These are phyloP conservation scores for Phyllosticta citriasiana DNA, from an alignment of 2,329 filamentous ascomycete species.

Conservation along the genomic window DNA sequence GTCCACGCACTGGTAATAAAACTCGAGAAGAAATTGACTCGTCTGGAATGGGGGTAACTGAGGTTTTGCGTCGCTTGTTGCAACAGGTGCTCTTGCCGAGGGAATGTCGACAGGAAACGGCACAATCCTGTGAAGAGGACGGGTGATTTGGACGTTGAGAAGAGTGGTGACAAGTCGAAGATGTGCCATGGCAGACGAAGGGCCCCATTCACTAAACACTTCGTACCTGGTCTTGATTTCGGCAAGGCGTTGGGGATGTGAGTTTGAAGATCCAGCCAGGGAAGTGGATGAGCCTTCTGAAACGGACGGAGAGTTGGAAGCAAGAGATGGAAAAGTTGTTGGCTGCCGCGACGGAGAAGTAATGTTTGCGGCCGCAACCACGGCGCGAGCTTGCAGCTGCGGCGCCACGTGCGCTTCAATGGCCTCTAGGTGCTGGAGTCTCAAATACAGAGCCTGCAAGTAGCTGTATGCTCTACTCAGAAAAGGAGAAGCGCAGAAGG, in stretches of 20 bases:
- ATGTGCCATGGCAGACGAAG: slow-evolving; percentile 4
- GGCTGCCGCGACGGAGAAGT: not conserved
- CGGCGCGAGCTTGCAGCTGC: not conserved
- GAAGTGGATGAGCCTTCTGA: not conserved
- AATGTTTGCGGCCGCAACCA: not conserved
- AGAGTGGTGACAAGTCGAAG: slow-evolving; percentile 5
- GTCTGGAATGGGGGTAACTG: slow-evolving; percentile 6
- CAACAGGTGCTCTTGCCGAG: not conserved
- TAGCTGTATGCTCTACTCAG: slow-evolving; percentile 1
- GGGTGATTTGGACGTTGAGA: slow-evolving; percentile 6
- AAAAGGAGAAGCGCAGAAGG: not conserved
- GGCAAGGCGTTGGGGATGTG: not conserved
- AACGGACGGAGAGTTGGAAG: not conserved
- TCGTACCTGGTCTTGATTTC: not conserved
- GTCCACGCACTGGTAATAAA: slow-evolving; percentile 10
- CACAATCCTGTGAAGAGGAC: slow-evolving; percentile 4
- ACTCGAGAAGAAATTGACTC: slow-evolving; percentile 1
- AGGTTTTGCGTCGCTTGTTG: not conserved
- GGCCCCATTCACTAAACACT: slow-evolving; percentile 5
- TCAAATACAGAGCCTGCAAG: slow-evolving; percentile 4
- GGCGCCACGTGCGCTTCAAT: not conserved
- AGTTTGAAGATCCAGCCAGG: not conserved
- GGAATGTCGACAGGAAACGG: slow-evolving; percentile 6
- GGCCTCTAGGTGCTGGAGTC: slow-evolving; percentile 9
- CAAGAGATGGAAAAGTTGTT: not conserved